Conservation (phyloP, 2,329 filamentous ascomycete genomes). For the Fusarium caatingaense region DNA sequence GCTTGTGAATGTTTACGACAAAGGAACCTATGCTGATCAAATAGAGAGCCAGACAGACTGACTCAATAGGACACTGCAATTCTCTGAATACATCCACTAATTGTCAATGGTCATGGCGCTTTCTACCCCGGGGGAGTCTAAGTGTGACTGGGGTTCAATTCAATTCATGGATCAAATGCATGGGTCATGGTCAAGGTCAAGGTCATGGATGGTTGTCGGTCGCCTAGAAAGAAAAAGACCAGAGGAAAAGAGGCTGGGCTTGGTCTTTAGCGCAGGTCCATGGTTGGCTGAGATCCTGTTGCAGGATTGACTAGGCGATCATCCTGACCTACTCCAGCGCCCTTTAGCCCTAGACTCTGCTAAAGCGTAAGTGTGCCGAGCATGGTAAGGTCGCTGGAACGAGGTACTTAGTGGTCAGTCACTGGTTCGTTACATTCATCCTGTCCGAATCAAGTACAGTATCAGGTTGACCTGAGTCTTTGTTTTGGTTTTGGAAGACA, state of each 20-base stretch:
- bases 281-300: background rate
- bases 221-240: background rate
- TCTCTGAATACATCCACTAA: slow-evolving; percentile 18
- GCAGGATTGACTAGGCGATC: background rate
- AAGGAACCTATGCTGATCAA: background rate
- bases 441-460: slow-evolving; percentile 22
- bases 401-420: background rate
- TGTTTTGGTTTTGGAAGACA: background rate
- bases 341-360: background rate
- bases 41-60: background rate
- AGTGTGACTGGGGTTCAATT: slow-evolving; percentile 17
- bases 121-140: slow-evolving; percentile 26
- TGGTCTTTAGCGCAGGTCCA: background rate
- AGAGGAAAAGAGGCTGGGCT: slow-evolving; percentile 10
- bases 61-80: background rate
- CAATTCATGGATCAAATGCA: background rate
- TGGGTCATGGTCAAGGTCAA: background rate
- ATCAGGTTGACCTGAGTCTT: slow-evolving; percentile 36
- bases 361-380: background rate
- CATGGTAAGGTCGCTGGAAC: slow-evolving; percentile 4
- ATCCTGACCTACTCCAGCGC: background rate
- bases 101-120: slow-evolving; percentile 35
- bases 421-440: slow-evolving; percentile 13
- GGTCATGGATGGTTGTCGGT: background rate
- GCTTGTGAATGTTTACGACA: background rate